Percentiles rank a stretch among this genome's conserved stretches.
These are phyloP conservation scores for Eucalyptus caleyi DNA, from an alignment of 345 rosid species.

Conservation along the genomic window DNA sequence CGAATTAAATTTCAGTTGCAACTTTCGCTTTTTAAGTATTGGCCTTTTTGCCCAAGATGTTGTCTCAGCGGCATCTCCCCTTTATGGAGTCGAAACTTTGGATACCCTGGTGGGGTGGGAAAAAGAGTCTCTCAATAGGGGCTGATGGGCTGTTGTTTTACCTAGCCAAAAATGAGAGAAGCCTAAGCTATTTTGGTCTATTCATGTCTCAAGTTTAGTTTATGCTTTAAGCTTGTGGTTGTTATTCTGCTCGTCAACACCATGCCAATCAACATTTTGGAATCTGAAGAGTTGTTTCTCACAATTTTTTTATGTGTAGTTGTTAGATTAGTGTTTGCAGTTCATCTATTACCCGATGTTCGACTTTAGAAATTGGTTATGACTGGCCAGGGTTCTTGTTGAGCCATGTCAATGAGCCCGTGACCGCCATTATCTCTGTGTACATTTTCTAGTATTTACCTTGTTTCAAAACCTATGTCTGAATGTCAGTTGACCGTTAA, in stretches of 20 bases:
- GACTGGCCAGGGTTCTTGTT: no score
- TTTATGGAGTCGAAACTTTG: fast-evolving
- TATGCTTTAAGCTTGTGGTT: neutral
- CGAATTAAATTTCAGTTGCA: no score
- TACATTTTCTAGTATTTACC: no score
- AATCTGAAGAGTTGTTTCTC: neutral
- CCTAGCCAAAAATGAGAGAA: neutral
- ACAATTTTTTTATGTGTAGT: neutral
- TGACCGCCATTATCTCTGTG: no score
- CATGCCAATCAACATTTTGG: neutral
- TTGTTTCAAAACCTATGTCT: no score
- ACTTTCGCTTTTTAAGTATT: no score
- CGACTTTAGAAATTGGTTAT: no score
- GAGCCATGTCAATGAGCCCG: no score
- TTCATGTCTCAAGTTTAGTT: neutral
- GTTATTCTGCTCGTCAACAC: fast-evolving
- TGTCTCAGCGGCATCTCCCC: fast-evolving
- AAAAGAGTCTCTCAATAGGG: no score
- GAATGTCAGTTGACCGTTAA: no score
- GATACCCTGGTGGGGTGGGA: fast-evolving
- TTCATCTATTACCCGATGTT: neutral
- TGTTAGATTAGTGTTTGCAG: fast-evolving
- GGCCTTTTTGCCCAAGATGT: no score
- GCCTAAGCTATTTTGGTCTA: neutral
- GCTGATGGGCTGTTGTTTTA: neutral